phyloP scores from a whole-genome alignment of 805 yeast genomes.

The Nakazawaea wyomingensis region DNA sequence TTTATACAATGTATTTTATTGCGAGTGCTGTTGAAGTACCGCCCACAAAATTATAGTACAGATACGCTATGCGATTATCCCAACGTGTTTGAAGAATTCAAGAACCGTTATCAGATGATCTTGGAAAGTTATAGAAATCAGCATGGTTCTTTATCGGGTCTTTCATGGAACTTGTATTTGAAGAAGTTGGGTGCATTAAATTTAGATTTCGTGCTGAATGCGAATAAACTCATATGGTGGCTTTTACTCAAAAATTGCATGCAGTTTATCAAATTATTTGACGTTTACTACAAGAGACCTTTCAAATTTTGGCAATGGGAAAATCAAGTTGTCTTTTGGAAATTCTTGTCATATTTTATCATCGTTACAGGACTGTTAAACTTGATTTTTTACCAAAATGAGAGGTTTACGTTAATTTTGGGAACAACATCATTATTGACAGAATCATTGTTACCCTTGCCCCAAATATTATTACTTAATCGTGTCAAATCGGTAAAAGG shows the following conservation, averaged over 20 bases:
- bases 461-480: conserved; percentile 67
- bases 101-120: conserved; percentile 23
- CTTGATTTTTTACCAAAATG: conserved; percentile 19
- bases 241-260: conserved; percentile 21
- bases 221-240: conserved; percentile 13
- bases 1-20: conserved; percentile 65
- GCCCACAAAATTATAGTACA: conserved; percentile 40
- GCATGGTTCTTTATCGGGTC: not conserved
- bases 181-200: not conserved
- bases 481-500: conserved; percentile 68
- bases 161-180: not conserved
- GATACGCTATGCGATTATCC: conserved; percentile 30
- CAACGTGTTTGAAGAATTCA: conserved; percentile 21
- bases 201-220: not conserved
- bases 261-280: conserved; percentile 55
- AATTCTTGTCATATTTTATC: conserved; percentile 46
- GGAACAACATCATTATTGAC: conserved; percentile 46
- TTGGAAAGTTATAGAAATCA: conserved; percentile 18
- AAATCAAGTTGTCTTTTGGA: conserved; percentile 53
- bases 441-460: conserved; percentile 70
- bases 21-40: conserved; percentile 53
- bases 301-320: conserved; percentile 86
- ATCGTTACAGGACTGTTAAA: conserved; percentile 16
- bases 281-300: conserved; percentile 63
- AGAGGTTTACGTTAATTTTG: conserved; percentile 24